These are phyloP conservation scores for Paramecium primaurelia DNA, from an alignment of 73 alveolate genomes.

Conservation along the genomic window DNA sequence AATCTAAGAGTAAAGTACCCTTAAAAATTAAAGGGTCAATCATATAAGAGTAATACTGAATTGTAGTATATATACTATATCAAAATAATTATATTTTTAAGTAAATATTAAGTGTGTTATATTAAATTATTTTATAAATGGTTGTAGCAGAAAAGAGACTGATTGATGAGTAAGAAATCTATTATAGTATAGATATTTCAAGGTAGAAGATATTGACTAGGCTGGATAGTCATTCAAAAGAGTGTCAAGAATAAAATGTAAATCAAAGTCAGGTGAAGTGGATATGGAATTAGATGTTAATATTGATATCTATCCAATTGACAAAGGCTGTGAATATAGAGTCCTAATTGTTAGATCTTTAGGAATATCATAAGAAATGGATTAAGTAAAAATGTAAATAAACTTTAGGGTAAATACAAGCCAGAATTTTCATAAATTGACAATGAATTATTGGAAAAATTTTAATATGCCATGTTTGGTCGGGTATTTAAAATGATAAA, in stretches of 20 bases:
- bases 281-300: slow-evolving; percentile 58
- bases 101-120: background rate
- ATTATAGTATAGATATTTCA: background rate
- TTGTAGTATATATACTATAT: background rate
- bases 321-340: slow-evolving; percentile 57
- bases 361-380: slow-evolving; percentile 42
- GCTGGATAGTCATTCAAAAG: slow-evolving; percentile 48
- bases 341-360: slow-evolving; percentile 47
- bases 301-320: slow-evolving; percentile 55
- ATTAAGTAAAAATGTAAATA: background rate
- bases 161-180: slow-evolving; percentile 21
- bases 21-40: background rate
- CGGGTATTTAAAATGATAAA: slow-evolving; percentile 43
- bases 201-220: slow-evolving; percentile 25
- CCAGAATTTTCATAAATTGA: slow-evolving; percentile 52
- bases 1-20: background rate
- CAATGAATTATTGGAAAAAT: slow-evolving; percentile 52
- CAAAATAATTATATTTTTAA: background rate
- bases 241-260: slow-evolving; percentile 41
- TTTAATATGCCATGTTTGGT: slow-evolving; percentile 58
- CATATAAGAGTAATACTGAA: background rate
- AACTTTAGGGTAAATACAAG: slow-evolving; percentile 43
- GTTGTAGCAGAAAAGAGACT: slow-evolving; percentile 41
- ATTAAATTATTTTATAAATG: slow-evolving; percentile 27
- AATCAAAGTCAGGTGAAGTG: slow-evolving; percentile 48